Percentiles rank a stretch among this genome's conserved stretches.
Conservation (phyloP, 2,329 filamentous ascomycete genomes). For the Coniella lustricola region DNA sequence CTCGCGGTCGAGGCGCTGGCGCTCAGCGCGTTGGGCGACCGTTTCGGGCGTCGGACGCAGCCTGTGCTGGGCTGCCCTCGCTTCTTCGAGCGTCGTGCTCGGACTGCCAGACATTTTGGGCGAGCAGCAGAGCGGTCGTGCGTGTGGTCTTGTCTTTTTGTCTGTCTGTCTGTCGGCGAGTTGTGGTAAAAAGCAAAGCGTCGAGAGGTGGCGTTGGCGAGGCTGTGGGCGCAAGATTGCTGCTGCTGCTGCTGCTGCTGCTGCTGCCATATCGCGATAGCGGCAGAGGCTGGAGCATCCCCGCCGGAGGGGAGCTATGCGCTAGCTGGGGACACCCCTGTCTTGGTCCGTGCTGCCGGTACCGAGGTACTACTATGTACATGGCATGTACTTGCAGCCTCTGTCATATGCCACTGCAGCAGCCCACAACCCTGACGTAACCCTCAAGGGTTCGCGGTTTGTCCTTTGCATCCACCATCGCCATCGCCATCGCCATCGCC, state of each 20-base stretch:
- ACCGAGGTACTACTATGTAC: background rate
- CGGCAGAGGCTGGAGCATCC: too few relatives aligned
- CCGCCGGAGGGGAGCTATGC: too few relatives aligned
- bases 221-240: too few relatives aligned
- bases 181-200: too few relatives aligned
- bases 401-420: conserved; percentile 13
- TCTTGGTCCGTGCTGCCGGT: background rate
- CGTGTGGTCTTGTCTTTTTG: too few relatives aligned
- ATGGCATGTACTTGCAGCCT: background rate
- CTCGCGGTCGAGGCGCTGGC: conserved; percentile 3
- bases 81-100: conserved; percentile 8
- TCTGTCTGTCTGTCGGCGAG: background rate
- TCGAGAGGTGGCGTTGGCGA: too few relatives aligned
- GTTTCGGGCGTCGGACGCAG: background rate
- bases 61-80: conserved; percentile 6
- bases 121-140: background rate
- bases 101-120: conserved; percentile 6
- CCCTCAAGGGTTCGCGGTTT: background rate
- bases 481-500: too few relatives aligned
- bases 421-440: background rate
- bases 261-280: too few relatives aligned
- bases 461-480: too few relatives aligned
- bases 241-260: too few relatives aligned
- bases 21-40: background rate
- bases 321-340: too few relatives aligned